Evolutionary conservation across 169 alveolate genomes (phyloP).

Genomic region (Perkinsus chesapeaki): DNA sequence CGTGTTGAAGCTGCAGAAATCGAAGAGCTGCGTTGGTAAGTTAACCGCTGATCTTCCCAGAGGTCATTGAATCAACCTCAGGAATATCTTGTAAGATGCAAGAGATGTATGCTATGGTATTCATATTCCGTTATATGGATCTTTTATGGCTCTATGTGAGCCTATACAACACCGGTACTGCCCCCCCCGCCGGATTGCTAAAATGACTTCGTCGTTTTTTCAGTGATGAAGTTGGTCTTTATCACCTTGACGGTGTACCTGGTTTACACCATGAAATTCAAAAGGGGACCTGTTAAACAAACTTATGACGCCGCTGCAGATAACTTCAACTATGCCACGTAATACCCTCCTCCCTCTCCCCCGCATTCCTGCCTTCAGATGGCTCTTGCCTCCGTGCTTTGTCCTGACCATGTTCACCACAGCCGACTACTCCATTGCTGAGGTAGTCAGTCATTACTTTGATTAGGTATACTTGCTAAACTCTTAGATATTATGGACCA

Average conservation of each 20-base stretch:
- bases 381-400: conserved; percentile 66
- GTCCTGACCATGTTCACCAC: conserved; percentile 56
- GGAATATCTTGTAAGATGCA: conserved; percentile 92
- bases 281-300: conserved; percentile 51
- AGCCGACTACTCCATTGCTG: conserved; percentile 25
- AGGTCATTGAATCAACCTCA: neutral
- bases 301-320: conserved; percentile 85
- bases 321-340: conserved; percentile 79
- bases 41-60: neutral
- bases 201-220: neutral
- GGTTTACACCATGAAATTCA: conserved; percentile 67
- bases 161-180: conserved; percentile 68
- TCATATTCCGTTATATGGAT: conserved; percentile 77
- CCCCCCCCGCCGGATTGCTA: too few species aligned
- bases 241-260: conserved; percentile 72
- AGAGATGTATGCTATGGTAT: conserved; percentile 87
- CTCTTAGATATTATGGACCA: conserved; percentile 74
- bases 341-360: neutral
- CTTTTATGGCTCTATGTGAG: conserved; percentile 71
- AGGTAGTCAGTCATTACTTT: neutral
- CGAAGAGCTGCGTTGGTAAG: conserved; percentile 77
- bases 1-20: conserved; percentile 71
- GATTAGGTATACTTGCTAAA: neutral
- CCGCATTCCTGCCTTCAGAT: neutral
- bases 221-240: conserved; percentile 77